Percentiles rank a stretch among this genome's conserved stretches.
Evolutionary conservation across 371 early-diverging fungal species (phyloP).

Genomic region (Apophysomyces elegans): DNA sequence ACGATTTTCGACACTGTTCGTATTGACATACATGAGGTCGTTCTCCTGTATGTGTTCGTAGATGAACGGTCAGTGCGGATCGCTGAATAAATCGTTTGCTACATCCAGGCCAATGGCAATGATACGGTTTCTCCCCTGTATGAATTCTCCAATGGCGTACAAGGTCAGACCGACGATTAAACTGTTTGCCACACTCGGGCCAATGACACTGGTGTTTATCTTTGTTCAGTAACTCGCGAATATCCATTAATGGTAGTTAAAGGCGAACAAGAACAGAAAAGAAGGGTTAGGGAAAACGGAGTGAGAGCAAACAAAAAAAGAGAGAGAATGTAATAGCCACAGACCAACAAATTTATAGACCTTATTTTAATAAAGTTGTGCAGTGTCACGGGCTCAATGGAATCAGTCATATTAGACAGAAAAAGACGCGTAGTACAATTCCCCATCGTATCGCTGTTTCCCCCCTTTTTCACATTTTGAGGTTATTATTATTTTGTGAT

Average conservation of each 20-base stretch:
- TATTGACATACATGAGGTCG: constrained; percentile 77
- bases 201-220: constrained; percentile 20
- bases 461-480: too few relatives aligned
- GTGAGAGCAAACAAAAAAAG: background rate
- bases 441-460: too few relatives aligned
- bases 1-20: constrained; percentile 61
- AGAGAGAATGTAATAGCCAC: background rate
- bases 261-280: background rate
- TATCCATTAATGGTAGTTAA: constrained; percentile 18
- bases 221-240: constrained; percentile 18
- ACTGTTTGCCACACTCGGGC: constrained; percentile 18
- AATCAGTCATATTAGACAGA: too few relatives aligned
- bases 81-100: constrained; percentile 71
- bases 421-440: too few relatives aligned
- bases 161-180: constrained; percentile 26
- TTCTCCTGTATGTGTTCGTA: constrained; percentile 82
- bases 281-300: background rate
- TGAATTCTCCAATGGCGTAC: constrained; percentile 25
- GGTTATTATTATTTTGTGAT: too few relatives aligned
- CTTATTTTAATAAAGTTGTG: too few relatives aligned
- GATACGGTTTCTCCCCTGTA: constrained; percentile 24
- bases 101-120: constrained; percentile 37
- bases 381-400: too few relatives aligned
- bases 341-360: too few relatives aligned
- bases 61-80: constrained; percentile 80